Percentiles rank a stretch among this genome's conserved stretches.
Evolutionary conservation across 768 basidiomycete genomes (phyloP).

Genomic region (Holtermanniella nyarrowii): DNA sequence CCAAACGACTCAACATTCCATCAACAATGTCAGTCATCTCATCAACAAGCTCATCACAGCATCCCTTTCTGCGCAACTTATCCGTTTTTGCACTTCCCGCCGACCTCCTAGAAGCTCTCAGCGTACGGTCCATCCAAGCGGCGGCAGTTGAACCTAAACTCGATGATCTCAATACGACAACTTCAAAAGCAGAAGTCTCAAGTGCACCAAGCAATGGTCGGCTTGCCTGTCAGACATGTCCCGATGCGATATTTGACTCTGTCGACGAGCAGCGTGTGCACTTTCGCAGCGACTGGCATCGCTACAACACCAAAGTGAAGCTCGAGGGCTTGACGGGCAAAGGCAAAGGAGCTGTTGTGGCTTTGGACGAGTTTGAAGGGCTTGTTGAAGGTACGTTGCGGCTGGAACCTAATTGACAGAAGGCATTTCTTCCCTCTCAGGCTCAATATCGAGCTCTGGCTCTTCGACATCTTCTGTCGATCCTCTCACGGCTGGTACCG

Average conservation of each 20-base stretch:
- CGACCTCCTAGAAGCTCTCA: conserved; percentile 59
- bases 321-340: conserved; percentile 44
- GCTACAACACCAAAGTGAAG: conserved; percentile 85
- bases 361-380: conserved; percentile 61
- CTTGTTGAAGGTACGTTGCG: conserved; percentile 66
- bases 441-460: conserved; percentile 57
- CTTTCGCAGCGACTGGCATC: conserved; percentile 93
- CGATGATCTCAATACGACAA: conserved; percentile 15
- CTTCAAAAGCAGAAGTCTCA: conserved; percentile 23
- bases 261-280: conserved; percentile 75
- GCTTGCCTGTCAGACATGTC: conserved; percentile 35
- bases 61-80: conserved; percentile 3
- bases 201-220: conserved; percentile 4
- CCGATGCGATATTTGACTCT: conserved; percentile 55
- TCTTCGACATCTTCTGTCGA: conserved; percentile 6
- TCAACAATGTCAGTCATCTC: not conserved
- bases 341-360: conserved; percentile 47
- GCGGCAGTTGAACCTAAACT: conserved; percentile 18
- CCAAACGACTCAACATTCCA: no score
- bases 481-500: conserved; percentile 30
- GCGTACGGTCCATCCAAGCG: conserved; percentile 54
- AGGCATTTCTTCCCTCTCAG: conserved; percentile 60
- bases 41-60: not conserved
- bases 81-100: conserved; percentile 58
- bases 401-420: not conserved